A percentile compares a stretch with the other conserved stretches of the same genome.
These are phyloP conservation scores for Pyrenophora seminiperda DNA, from an alignment of 2,329 filamentous ascomycete species.

Conservation along the genomic window DNA sequence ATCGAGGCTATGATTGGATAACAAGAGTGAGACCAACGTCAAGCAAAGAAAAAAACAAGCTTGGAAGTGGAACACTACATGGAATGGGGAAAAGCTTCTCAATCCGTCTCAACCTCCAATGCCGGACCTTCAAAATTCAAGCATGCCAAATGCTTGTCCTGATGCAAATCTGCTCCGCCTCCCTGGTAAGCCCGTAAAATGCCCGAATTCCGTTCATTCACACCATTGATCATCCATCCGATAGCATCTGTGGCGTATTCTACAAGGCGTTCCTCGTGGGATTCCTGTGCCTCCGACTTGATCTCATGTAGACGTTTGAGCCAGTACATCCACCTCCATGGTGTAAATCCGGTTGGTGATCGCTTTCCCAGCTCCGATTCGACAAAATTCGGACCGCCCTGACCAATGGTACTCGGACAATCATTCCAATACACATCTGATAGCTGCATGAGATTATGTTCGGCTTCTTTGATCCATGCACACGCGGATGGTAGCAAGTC, in stretches of 20 bases:
- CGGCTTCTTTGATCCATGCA: slow-evolving; percentile 11
- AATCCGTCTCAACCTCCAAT: no score
- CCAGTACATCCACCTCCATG: slow-evolving; percentile 17
- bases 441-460: slow-evolving; percentile 8
- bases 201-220: not conserved
- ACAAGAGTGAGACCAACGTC: no score
- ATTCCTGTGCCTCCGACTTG: slow-evolving; percentile 4
- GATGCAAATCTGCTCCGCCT: not conserved
- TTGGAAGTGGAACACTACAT: no score
- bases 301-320: slow-evolving; percentile 17
- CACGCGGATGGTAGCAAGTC: slow-evolving; percentile 10
- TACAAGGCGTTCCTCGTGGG: not conserved
- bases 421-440: slow-evolving; percentile 11
- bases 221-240: not conserved
- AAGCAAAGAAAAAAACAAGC: no score
- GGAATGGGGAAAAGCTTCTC: no score
- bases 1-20: no score
- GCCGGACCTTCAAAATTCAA: not conserved
- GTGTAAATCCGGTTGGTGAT: slow-evolving; percentile 15
- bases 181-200: not conserved
- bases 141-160: not conserved
- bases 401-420: slow-evolving; percentile 8
- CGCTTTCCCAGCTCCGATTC: slow-evolving; percentile 11
- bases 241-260: not conserved
- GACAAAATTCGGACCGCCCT: slow-evolving; percentile 9